A percentile compares a stretch with the other conserved stretches of the same genome.
Evolutionary conservation across 257 asterid species (phyloP).

Genomic region (Solanum paucissectum): DNA sequence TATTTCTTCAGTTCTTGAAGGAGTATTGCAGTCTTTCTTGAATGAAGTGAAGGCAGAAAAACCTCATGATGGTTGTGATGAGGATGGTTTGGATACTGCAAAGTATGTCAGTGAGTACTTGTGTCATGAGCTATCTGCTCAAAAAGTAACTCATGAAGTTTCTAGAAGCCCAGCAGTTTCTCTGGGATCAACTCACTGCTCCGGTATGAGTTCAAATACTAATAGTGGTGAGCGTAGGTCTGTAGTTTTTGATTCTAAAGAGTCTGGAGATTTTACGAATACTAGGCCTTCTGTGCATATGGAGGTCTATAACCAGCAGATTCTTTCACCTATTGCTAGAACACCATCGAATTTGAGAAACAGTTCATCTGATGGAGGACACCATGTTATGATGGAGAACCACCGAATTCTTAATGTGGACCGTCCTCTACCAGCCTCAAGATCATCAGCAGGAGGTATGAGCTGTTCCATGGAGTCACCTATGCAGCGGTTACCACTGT

Average conservation of each 20-base stretch:
- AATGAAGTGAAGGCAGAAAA: constrained; percentile 42
- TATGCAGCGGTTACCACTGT: constrained; percentile 25
- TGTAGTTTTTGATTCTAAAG: constrained; percentile 34
- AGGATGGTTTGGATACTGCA: constrained; percentile 31
- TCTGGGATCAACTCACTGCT: constrained; percentile 16
- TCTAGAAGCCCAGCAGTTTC: constrained; percentile 22
- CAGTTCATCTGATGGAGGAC: constrained; percentile 39
- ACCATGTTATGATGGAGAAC: constrained; percentile 43
- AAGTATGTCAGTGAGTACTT: constrained; percentile 29
- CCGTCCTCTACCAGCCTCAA: constrained; percentile 20
- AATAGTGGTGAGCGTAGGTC: constrained; percentile 37
- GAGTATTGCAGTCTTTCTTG: constrained; percentile 46
- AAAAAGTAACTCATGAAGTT: constrained; percentile 40
- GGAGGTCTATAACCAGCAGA: constrained; percentile 47
- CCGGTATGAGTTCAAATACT: constrained; percentile 17
- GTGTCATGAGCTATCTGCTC: constrained; percentile 29
- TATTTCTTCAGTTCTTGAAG: constrained; percentile 50
- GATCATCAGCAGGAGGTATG: constrained; percentile 35
- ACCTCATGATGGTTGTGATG: constrained; percentile 26
- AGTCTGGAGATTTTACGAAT: constrained; percentile 34
- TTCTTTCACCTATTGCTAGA: constrained; percentile 61
- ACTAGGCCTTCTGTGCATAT: constrained; percentile 36
- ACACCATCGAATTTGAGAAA: constrained; percentile 53
- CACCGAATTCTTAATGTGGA: constrained; percentile 37
- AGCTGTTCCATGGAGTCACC: constrained; percentile 61